Base-by-base conservation (phyloP, 371 early-diverging fungal species). In the Nematocida major region DNA sequence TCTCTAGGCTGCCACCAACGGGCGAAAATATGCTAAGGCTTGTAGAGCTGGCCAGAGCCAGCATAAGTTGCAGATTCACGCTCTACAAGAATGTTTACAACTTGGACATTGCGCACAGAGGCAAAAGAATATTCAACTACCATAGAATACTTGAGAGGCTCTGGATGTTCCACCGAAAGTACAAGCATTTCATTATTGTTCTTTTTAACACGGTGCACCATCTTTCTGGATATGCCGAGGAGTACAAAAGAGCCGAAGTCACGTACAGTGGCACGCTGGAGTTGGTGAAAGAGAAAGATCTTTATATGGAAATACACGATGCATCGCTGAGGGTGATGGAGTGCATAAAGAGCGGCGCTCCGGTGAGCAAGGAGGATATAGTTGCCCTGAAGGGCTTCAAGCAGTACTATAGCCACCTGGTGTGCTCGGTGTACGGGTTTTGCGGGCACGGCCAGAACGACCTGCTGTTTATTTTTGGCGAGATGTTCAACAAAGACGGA, bases 81-180 rank as follows among this genome's bases (percentile, higher is more conserved):
- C 66, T 66, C 4, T 66, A 66, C 30, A 47, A 66, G 30, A 45
- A 47, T 45, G 47, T 50, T 20, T 47, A 66, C 42, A 66, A 66
- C 9, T 53, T 66, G 32, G 66, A 66, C n/a, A 51, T 51, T 24
- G 4, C n/a, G 0, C 48, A 50, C 15, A n/a, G 24, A 0, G 50
- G 26, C 7, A 49, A 38, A 22, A 49, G 47, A 2, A 9, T 45
- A 4, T 66, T 40, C 11, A 66, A 39, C 51, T 66, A 66, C 26
- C 20, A 7, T 30, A 9, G n/a, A 3, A 66, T 66, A 43, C 28
- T 66, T 26, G 47, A 66, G 42, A 22, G 32, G 13, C 13, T 66
- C 24, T 66, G 66, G 66, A 13, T 13, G 26, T 66, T 66, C 40
- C 66, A 66, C 54, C 30, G 66, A 24, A 30, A 50, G 11, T 43